Evolutionary conservation across 306 rosid species (phyloP).

Genomic region (Comarum palustre): DNA sequence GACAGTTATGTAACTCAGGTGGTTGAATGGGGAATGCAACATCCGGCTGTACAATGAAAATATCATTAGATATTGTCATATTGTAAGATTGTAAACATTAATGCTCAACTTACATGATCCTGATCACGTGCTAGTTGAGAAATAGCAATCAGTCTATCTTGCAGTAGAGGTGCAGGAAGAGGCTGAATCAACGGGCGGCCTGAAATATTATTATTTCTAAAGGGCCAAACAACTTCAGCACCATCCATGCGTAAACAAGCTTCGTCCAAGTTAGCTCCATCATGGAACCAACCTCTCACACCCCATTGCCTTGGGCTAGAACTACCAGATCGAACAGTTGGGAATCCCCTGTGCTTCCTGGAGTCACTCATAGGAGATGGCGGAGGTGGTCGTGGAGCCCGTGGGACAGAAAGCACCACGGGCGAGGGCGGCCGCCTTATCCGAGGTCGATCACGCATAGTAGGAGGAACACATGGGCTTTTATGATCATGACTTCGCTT

Average conservation of each 20-base stretch:
- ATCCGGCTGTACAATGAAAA: constrained; percentile 71
- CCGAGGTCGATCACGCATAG: constrained; percentile 83
- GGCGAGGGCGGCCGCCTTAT: constrained; percentile 92
- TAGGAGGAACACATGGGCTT: constrained; percentile 83
- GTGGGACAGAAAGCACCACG: constrained; percentile 82
- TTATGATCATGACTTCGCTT: constrained; percentile 60
- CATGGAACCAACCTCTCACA: constrained; percentile 88
- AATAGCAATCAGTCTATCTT: constrained; percentile 80
- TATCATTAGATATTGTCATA: neutral
- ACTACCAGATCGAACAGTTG: constrained; percentile 94
- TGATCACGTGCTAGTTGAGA: constrained; percentile 89
- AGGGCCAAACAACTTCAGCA: constrained; percentile 96
- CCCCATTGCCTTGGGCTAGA: constrained; percentile 99
- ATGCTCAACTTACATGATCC: constrained; percentile 66
- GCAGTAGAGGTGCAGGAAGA: constrained; percentile 76
- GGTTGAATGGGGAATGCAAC: constrained; percentile 77
- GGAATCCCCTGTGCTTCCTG: constrained; percentile 84
- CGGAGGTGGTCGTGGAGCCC: constrained; percentile 83
- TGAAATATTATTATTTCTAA: constrained; percentile 66
- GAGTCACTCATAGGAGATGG: constrained; percentile 88
- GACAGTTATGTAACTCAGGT: constrained; percentile 59
- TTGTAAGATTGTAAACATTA: constrained; percentile 3
- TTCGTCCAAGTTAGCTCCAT: constrained; percentile 84
- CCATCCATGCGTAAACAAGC: constrained; percentile 79
- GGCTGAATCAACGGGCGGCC: constrained; percentile 78